Conservation (phyloP, 2,329 filamentous ascomycete species). For the Claviceps sp. region DNA sequence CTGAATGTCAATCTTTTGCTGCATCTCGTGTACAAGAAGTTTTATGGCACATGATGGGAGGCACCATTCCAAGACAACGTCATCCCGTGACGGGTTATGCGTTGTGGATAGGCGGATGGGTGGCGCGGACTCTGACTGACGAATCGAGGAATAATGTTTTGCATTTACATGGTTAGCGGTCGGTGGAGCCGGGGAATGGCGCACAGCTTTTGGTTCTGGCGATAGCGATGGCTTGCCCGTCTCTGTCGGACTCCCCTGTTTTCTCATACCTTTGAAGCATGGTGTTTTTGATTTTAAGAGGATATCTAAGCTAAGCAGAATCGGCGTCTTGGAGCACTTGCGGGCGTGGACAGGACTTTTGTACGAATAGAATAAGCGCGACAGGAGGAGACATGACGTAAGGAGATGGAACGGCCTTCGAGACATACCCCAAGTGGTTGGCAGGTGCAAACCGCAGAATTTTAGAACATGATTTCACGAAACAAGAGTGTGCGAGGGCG, state of each 20-base stretch:
- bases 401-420: neutral
- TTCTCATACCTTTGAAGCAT: neutral
- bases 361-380: neutral
- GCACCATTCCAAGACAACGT: neutral
- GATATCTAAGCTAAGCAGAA: neutral
- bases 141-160: neutral
- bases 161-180: neutral
- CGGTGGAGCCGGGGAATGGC: neutral
- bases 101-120: neutral
- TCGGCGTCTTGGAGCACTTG: neutral
- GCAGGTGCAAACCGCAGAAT: neutral
- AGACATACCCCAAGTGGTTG: too few species aligned
- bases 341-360: neutral
- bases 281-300: neutral
- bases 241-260: neutral
- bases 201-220: conserved; percentile 3
- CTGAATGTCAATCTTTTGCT: conserved; percentile 94
- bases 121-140: neutral
- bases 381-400: neutral
- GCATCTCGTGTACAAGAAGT: conserved; percentile 98
- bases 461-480: neutral
- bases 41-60: conserved; percentile 53
- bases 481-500: neutral
- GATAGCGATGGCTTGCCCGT: neutral
- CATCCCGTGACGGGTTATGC: neutral